These are phyloP conservation scores for Trichoderma lentiforme DNA, from an alignment of 2,329 filamentous ascomycete species.

Conservation along the genomic window DNA sequence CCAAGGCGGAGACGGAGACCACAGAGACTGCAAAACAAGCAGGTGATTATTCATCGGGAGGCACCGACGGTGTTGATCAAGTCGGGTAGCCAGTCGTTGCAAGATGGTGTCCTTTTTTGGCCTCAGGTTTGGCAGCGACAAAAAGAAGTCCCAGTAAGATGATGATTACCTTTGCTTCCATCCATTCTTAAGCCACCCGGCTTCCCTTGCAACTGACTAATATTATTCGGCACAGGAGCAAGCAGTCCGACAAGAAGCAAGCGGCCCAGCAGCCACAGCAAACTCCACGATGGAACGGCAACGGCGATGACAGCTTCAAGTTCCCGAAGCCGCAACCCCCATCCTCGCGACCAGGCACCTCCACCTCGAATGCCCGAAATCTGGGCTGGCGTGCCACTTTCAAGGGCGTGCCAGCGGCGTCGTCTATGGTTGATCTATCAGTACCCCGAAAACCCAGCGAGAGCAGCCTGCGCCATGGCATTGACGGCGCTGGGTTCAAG, in stretches of 20 bases:
- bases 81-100: not conserved
- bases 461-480: constrained; percentile 32
- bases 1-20: constrained; percentile 4
- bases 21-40: not conserved
- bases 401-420: constrained; percentile 36
- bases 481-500: constrained; percentile 39
- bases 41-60: not conserved
- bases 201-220: not conserved
- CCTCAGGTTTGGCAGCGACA: constrained; percentile 53
- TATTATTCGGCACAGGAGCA: constrained; percentile 16
- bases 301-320: constrained; percentile 34
- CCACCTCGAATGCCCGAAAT: constrained; percentile 26
- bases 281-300: constrained; percentile 27
- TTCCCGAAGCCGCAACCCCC: constrained; percentile 35
- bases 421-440: constrained; percentile 46
- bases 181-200: not conserved
- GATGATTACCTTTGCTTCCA: not conserved
- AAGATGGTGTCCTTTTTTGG: constrained; percentile 59
- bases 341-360: constrained; percentile 41
- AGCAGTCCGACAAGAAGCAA: constrained; percentile 24
- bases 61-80: not conserved
- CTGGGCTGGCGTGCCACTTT: constrained; percentile 34
- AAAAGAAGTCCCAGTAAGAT: constrained; percentile 52
- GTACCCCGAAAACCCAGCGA: constrained; percentile 29
- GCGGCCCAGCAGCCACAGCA: constrained; percentile 20